phyloP scores from a whole-genome alignment of 139 green algal genomes.

The Eudorina sp. region DNA sequence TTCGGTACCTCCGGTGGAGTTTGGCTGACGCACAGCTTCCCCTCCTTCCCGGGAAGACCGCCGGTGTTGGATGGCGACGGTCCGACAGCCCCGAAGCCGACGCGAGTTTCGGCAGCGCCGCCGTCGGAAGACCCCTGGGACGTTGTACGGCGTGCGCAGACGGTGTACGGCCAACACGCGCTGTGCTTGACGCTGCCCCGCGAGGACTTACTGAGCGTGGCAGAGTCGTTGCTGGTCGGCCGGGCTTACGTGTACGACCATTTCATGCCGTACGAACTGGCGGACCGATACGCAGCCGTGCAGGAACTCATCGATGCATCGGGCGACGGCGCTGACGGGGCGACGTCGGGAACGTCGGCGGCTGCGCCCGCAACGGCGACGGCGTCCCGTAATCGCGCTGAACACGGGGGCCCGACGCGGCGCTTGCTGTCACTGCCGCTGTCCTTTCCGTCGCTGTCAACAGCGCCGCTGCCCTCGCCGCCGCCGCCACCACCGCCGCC shows the following conservation, averaged over 20 bases:
- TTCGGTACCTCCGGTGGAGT: constrained; percentile 5
- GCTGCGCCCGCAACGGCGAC: too few species aligned
- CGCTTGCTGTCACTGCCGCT: neutral
- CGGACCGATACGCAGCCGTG: neutral
- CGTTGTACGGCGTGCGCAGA: constrained; percentile 21
- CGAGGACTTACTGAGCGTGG: neutral
- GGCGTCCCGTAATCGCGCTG: neutral
- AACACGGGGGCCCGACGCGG: neutral
- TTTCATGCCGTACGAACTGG: neutral
- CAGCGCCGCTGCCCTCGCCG: neutral
- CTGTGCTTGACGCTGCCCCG: constrained; percentile 28
- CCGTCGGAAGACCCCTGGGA: neutral
- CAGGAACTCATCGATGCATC: constrained; percentile 5
- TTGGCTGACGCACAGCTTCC: constrained; percentile 42
- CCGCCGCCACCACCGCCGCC: neutral
- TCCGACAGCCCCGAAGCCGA: neutral
- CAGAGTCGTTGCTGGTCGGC: constrained; percentile 12
- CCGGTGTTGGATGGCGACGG: too few species aligned
- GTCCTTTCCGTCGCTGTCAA: neutral
- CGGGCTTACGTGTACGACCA: constrained; percentile 20
- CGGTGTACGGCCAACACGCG: constrained; percentile 45
- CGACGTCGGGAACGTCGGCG: neutral
- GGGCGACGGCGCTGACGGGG: neutral
- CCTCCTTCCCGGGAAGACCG: constrained; percentile 15
- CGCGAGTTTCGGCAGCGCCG: neutral